phyloP scores from a whole-genome alignment of 352 stramenopile species.

The Achlya hypogyna region DNA sequence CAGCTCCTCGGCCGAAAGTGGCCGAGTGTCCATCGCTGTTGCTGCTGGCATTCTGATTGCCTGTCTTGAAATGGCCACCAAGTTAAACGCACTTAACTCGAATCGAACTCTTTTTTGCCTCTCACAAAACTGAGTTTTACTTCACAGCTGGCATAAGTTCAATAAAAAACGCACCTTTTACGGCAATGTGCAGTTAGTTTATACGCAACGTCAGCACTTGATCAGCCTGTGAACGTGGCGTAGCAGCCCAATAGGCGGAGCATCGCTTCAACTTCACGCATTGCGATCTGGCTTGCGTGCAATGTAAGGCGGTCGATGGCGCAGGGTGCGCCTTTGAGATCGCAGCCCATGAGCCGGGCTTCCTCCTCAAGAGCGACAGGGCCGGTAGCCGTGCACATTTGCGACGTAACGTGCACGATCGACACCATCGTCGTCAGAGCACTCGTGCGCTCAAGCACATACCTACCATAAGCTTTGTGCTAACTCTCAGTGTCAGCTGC shows the following conservation, averaged over 20 bases:
- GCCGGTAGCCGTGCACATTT: background rate
- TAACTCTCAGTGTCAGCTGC: background rate
- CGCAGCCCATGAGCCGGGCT: background rate
- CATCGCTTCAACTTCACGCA: background rate
- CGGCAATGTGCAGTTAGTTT: too few species aligned
- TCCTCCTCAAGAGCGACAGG: background rate
- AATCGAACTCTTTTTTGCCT: too few species aligned
- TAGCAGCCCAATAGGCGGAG: background rate
- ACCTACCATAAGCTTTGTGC: background rate
- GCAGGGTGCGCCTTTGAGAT: background rate
- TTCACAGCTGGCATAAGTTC: too few species aligned
- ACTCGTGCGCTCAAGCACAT: background rate
- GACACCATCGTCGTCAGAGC: background rate
- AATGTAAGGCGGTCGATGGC: background rate
- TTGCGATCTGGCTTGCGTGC: background rate
- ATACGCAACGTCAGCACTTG: too few species aligned
- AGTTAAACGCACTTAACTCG: too few species aligned
- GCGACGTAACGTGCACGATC: background rate
- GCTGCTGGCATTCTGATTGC: too few species aligned
- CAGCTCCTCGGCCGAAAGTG: background rate
- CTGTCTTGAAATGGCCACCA: too few species aligned
- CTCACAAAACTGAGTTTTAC: too few species aligned
- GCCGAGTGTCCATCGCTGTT: too few species aligned
- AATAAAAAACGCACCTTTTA: too few species aligned
- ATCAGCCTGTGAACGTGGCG: background rate